phyloP scores from a whole-genome alignment of 176 grass and related monocot genomes.

The Alopecurus myosuroides region DNA sequence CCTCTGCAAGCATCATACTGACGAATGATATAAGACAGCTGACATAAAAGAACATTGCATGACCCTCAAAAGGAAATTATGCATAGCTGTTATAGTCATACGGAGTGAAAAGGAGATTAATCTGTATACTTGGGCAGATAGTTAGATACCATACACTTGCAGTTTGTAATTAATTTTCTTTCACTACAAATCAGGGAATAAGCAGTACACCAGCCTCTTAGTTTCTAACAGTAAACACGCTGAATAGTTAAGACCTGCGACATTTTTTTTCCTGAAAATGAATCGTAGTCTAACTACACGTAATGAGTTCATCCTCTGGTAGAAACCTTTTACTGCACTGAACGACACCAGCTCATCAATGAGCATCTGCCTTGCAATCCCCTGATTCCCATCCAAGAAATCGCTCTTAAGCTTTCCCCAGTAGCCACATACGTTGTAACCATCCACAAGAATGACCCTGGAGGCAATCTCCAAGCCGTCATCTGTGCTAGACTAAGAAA shows the following conservation, averaged over 20 bases:
- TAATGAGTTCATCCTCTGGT: background rate
- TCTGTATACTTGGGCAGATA: background rate
- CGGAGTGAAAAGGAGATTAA: background rate
- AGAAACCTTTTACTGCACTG: constrained; percentile 73
- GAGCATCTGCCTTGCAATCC: constrained; percentile 78
- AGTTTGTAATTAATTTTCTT: background rate
- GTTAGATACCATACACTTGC: background rate
- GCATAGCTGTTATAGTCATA: background rate
- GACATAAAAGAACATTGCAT: background rate
- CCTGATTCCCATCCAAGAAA: constrained; percentile 79
- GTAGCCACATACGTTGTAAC: constrained; percentile 91
- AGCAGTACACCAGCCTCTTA: background rate
- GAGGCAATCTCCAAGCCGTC: constrained; percentile 66
- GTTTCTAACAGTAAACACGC: background rate
- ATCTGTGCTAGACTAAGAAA: constrained; percentile 52
- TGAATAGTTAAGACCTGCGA: background rate
- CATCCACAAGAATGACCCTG: constrained; percentile 82
- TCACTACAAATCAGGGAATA: background rate
- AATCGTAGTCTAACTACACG: background rate
- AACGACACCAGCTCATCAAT: constrained; percentile 76
- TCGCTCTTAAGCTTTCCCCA: constrained; percentile 89
- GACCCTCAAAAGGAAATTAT: constrained; percentile 1
- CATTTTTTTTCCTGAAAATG: background rate
- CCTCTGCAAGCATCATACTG: constrained; percentile 48
- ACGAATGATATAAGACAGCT: constrained; percentile 19